phyloP scores from a whole-genome alignment of 768 basidiomycete genomes.

The Russula sp. region DNA sequence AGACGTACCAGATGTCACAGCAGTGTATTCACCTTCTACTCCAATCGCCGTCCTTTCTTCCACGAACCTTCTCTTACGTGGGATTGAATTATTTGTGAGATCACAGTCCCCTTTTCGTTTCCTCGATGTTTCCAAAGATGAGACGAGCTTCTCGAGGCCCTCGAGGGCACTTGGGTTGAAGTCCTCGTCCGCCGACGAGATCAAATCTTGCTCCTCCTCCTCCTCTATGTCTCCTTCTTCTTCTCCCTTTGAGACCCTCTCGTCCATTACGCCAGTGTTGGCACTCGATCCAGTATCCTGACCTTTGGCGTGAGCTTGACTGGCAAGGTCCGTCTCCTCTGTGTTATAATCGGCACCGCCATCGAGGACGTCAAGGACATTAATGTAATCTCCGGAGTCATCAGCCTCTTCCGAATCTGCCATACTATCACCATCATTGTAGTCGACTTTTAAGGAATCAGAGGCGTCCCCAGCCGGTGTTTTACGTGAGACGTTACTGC shows the following conservation, averaged over 20 bases:
- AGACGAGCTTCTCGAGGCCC: constrained; percentile 65
- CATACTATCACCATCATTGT: constrained; percentile 31
- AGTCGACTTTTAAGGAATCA: constrained; percentile 24
- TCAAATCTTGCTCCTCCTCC: constrained; percentile 39
- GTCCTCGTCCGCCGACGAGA: constrained; percentile 41
- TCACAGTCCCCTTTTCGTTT: constrained; percentile 51
- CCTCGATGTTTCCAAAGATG: constrained; percentile 52
- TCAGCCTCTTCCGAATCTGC: constrained; percentile 34
- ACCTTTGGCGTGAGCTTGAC: background rate
- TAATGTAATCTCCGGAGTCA: constrained; percentile 24
- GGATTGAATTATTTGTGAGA: background rate
- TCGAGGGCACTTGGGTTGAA: constrained; percentile 55
- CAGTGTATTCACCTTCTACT: constrained; percentile 18
- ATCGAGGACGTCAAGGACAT: constrained; percentile 25
- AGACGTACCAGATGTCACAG: constrained; percentile 11
- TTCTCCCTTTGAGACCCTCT: constrained; percentile 18
- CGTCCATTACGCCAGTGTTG: constrained; percentile 4
- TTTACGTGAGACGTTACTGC: background rate
- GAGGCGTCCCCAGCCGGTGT: too few relatives aligned
- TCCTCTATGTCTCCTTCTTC: constrained; percentile 33
- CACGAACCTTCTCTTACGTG: constrained; percentile 16
- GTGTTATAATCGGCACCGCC: constrained; percentile 21
- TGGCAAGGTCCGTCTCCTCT: constrained; percentile 20
- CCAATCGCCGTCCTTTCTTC: constrained; percentile 18
- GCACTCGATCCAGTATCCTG: constrained; percentile 25